phyloP scores from a whole-genome alignment of 805 yeast genomes.

The Yueomyces sinensis region DNA sequence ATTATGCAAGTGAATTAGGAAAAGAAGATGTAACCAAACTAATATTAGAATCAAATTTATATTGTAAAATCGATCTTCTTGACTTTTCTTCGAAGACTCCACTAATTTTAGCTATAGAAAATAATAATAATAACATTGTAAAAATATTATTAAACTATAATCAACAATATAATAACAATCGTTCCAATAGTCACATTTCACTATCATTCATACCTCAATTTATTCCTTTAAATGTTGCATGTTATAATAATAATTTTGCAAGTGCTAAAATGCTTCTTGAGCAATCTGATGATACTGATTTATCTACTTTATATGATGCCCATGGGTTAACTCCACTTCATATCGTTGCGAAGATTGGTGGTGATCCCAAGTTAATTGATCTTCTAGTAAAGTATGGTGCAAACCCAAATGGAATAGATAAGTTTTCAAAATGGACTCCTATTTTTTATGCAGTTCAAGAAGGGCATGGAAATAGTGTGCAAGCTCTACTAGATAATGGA shows the following conservation, averaged over 20 bases:
- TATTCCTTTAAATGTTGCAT: conserved; percentile 73
- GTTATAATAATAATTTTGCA: conserved; percentile 65
- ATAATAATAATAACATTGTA: conserved; percentile 45
- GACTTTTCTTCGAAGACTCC: conserved; percentile 79
- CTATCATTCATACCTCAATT: conserved; percentile 44
- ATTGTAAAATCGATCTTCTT: conserved; percentile 26
- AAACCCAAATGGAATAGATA: conserved; percentile 66
- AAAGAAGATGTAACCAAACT: conserved; percentile 31
- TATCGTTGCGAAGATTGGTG: conserved; percentile 74
- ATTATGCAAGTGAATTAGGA: conserved; percentile 64
- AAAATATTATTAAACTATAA: conserved; percentile 32
- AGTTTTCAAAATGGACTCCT: conserved; percentile 88
- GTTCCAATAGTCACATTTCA: background rate
- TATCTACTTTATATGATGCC: conserved; percentile 39
- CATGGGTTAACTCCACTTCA: conserved; percentile 86
- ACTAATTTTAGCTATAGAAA: conserved; percentile 61
- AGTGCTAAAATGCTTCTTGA: conserved; percentile 53
- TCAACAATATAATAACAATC: conserved; percentile 20
- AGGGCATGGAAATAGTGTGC: conserved; percentile 63
- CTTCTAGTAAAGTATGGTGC: conserved; percentile 61
- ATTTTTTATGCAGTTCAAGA: conserved; percentile 80
- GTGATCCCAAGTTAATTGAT: conserved; percentile 50
- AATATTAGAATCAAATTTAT: conserved; percentile 22
- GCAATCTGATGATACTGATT: conserved; percentile 5
- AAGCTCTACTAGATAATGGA: conserved; percentile 55